A percentile compares a stretch with the other conserved stretches of the same genome.
phyloP scores from a whole-genome alignment of 768 basidiomycete species.

The Hericium rajendrae region DNA sequence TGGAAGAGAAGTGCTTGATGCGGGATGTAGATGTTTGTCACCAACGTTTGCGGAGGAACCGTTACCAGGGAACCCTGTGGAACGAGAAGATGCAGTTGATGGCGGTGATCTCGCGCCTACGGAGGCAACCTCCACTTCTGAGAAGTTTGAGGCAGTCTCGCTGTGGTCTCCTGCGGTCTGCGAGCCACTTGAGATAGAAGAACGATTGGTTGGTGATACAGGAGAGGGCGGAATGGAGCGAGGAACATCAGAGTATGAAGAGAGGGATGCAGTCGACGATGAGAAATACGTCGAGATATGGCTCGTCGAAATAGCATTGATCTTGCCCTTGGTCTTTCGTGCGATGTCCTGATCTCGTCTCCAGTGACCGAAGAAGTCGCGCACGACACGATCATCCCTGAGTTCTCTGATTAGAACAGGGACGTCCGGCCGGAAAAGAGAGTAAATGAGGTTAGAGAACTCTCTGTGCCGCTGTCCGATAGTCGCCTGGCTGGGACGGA shows the following conservation, averaged over 20 bases:
- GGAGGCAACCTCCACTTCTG: conserved; percentile 1
- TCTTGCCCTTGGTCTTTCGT: conserved; percentile 27
- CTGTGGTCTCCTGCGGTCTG: neutral
- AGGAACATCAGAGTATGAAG: conserved; percentile 11
- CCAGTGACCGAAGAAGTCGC: conserved; percentile 78
- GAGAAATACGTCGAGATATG: conserved; percentile 54
- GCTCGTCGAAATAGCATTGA: conserved; percentile 12
- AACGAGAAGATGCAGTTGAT: conserved; percentile 2
- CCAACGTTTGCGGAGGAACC: neutral
- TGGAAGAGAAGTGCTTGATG: neutral
- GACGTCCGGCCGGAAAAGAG: conserved; percentile 48
- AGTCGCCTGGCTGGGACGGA: conserved; percentile 59
- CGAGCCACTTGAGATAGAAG: neutral
- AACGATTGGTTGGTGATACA: neutral
- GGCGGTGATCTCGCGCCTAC: neutral
- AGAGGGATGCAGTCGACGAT: conserved; percentile 24
- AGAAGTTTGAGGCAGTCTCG: neutral
- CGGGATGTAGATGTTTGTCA: neutral
- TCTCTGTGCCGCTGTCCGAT: conserved; percentile 55
- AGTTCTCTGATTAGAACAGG: conserved; percentile 63
- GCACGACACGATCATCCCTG: conserved; percentile 42
- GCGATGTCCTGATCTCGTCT: conserved; percentile 56
- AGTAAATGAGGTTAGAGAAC: conserved; percentile 46
- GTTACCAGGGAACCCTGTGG: neutral
- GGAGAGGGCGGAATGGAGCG: conserved; percentile 7